phyloP scores from a whole-genome alignment of 2,329 filamentous ascomycete genomes.

The Herpotrichia juniperi region DNA sequence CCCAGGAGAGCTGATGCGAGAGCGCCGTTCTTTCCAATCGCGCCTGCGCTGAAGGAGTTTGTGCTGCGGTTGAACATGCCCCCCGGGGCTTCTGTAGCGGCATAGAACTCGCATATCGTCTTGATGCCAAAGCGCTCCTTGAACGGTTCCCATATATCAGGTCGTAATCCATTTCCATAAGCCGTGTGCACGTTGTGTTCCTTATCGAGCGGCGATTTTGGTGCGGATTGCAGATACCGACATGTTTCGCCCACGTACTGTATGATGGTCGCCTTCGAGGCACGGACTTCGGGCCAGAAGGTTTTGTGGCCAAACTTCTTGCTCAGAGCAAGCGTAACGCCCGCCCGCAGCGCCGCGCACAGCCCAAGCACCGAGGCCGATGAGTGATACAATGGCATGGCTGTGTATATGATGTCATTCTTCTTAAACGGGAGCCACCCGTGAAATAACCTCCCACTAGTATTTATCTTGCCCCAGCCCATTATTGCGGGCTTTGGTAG shows the following conservation, averaged over 20 bases:
- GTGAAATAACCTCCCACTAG: conserved; percentile 23
- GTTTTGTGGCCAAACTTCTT: conserved; percentile 44
- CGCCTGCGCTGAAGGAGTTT: conserved; percentile 66
- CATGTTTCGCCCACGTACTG: conserved; percentile 50
- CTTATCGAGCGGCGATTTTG: conserved; percentile 36
- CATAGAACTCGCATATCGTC: conserved; percentile 47
- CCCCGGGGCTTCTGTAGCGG: conserved; percentile 62
- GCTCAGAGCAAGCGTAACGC: conserved; percentile 34
- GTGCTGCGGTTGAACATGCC: conserved; percentile 56
- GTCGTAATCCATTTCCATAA: conserved; percentile 49
- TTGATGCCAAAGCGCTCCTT: conserved; percentile 46
- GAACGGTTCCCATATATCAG: conserved; percentile 50
- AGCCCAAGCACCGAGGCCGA: conserved; percentile 38
- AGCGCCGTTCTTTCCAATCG: conserved; percentile 73
- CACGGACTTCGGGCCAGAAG: conserved; percentile 46
- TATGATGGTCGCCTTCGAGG: conserved; percentile 43
- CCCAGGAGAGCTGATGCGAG: conserved; percentile 59
- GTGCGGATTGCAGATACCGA: conserved; percentile 45
- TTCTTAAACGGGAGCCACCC: conserved; percentile 33
- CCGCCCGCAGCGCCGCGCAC: conserved; percentile 30
- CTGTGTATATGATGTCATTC: conserved; percentile 42
- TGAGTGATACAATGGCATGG: conserved; percentile 48
- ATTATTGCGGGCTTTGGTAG: conserved; percentile 44
- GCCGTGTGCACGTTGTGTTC: conserved; percentile 38
- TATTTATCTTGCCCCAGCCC: conserved; percentile 31